Base-by-base conservation (phyloP, 371 early-diverging fungal species). In the Umbelopsis sp. region DNA sequence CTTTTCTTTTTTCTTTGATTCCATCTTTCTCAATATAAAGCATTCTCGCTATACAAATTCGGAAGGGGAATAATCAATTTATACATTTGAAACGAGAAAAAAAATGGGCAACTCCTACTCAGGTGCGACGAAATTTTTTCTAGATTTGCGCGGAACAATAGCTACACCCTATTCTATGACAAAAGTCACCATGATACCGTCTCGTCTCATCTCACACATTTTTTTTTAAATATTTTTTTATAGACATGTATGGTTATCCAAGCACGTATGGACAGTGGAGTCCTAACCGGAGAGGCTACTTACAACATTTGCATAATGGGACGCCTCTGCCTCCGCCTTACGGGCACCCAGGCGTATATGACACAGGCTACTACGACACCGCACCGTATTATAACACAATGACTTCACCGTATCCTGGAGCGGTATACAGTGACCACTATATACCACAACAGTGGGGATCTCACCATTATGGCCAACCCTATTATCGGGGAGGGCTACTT, bases 201-300 rank as follows among this genome's bases (percentile, higher is more conserved):
- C 29, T 29, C 29, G 29, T 29, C 29, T 29, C 29, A 29, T 22
- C 22, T 22, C 22, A 22, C 22, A 22, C 22, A 22, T 22, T 22
- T 22, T 22, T 22, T 22, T 22, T 22, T 0, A 22, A 22, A 22
- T 1, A 29, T 29, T 29, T 29, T 29, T 29, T 29, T 29, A 3
- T 29, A 57, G 57, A 57, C 12, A 57, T 57, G 57, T 35, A 57
- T 57, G 57, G n/a, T n/a, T 57, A 57, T n/a, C 57, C 57, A 18
- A n/a, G 35, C 32, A 32, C 14, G 5, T 57, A 57, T 18, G 12
- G 35, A n/a, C 57, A 29, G 16, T 29, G 57, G 37, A 35, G 35
- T 16, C 35, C 57, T 18, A 32, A 29, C 32, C 57, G 29, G 57
- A 57, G 57, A 18, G 57, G 57, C 0, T 57, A 18, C 18, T 18